phyloP scores from a whole-genome alignment of 2,329 filamentous ascomycete genomes.

The Juglanconis oblonga region DNA sequence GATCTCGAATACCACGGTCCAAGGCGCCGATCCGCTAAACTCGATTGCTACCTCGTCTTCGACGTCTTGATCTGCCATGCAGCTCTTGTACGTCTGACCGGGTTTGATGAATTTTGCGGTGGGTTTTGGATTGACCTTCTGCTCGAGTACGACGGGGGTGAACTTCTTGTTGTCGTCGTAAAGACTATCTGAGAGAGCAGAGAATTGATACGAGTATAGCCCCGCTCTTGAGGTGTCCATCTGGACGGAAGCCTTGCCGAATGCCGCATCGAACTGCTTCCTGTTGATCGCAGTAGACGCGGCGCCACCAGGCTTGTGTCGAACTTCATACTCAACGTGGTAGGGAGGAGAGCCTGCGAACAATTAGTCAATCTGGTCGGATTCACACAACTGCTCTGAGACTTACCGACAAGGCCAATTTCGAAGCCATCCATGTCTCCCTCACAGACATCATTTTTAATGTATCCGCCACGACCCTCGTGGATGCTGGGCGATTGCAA shows the following conservation, averaged over 20 bases:
- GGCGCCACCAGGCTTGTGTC: slow-evolving; percentile 66
- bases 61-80: slow-evolving; percentile 75
- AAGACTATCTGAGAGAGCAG: slow-evolving; percentile 76
- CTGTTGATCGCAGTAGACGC: slow-evolving; percentile 59
- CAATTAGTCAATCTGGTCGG: slow-evolving; percentile 27
- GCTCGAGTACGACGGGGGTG: slow-evolving; percentile 67
- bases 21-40: slow-evolving; percentile 80
- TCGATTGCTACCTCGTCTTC: slow-evolving; percentile 87
- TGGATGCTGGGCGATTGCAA: slow-evolving; percentile 62
- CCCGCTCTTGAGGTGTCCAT: slow-evolving; percentile 86
- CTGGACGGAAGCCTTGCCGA: slow-evolving; percentile 72
- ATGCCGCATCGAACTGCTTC: slow-evolving; percentile 73
- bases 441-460: slow-evolving; percentile 85
- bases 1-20: slow-evolving; percentile 87
- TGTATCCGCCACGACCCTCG: slow-evolving; percentile 48
- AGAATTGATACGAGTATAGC: slow-evolving; percentile 81
- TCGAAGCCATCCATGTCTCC: slow-evolving; percentile 90
- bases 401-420: slow-evolving; percentile 70
- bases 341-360: slow-evolving; percentile 73
- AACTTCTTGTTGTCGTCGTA: slow-evolving; percentile 72
- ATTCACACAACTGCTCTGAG: neutral
- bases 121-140: slow-evolving; percentile 81
- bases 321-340: slow-evolving; percentile 76
- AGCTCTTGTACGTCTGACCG: slow-evolving; percentile 93
- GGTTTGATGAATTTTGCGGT: slow-evolving; percentile 79